Evolutionary conservation across 176 grass and related monocot genomes (phyloP).

Genomic region (Lolium rigidum): DNA sequence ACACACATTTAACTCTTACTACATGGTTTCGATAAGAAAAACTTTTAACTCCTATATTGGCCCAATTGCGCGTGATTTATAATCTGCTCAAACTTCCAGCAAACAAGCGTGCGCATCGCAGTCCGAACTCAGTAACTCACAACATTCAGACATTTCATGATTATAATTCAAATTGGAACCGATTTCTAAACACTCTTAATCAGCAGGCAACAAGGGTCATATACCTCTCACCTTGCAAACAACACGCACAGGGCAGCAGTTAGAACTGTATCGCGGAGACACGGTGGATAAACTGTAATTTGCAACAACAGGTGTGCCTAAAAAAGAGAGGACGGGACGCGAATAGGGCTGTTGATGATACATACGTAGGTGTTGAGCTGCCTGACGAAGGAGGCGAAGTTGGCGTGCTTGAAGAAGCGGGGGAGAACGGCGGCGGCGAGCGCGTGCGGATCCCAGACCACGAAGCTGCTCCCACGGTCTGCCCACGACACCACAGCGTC

Average conservation of each 20-base stretch:
- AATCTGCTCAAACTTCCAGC: not conserved
- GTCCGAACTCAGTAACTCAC: not conserved
- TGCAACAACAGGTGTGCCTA: not conserved
- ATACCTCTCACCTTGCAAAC: not conserved
- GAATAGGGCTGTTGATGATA: not conserved
- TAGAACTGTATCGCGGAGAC: not conserved
- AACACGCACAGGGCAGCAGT: not conserved
- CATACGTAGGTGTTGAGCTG: conserved; percentile 94
- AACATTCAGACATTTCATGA: not conserved
- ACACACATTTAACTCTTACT: too few species aligned
- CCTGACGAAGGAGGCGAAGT: conserved; percentile 87
- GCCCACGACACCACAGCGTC: conserved; percentile 61
- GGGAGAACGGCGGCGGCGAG: conserved; percentile 60
- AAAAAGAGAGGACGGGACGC: too few species aligned
- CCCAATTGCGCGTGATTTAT: not conserved
- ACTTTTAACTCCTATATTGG: not conserved
- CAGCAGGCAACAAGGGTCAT: not conserved
- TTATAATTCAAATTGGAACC: not conserved
- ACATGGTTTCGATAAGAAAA: too few species aligned
- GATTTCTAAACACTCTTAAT: not conserved
- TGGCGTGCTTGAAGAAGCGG: conserved; percentile 85
- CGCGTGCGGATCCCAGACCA: conserved; percentile 66
- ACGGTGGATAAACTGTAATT: not conserved
- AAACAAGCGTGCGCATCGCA: not conserved
- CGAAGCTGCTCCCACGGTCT: conserved; percentile 50